Percentiles rank a stretch among this genome's conserved stretches.
Evolutionary conservation across 768 basidiomycete genomes (phyloP).

Genomic region (Wakefieldia striispora): DNA sequence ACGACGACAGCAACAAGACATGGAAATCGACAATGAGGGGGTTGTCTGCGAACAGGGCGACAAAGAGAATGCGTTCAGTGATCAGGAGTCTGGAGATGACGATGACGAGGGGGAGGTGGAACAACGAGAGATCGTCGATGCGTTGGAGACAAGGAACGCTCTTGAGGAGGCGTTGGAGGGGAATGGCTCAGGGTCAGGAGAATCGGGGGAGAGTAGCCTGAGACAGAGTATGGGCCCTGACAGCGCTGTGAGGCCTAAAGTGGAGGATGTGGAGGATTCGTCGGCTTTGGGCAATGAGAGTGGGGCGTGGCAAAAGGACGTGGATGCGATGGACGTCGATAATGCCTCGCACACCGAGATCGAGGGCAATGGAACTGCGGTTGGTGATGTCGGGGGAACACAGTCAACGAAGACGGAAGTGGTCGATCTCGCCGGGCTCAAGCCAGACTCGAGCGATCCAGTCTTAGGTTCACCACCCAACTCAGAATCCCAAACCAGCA

Average conservation of each 20-base stretch:
- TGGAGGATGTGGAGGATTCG: conserved; percentile 58
- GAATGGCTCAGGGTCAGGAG: conserved; percentile 27
- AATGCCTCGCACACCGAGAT: conserved; percentile 18
- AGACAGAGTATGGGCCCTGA: conserved; percentile 29
- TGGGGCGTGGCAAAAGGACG: conserved; percentile 17
- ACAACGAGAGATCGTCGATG: conserved; percentile 53
- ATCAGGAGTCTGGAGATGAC: conserved; percentile 50
- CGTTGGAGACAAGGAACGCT: conserved; percentile 49
- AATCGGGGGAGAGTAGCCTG: conserved; percentile 36
- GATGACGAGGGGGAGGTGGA: conserved; percentile 61
- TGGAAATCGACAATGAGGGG: conserved; percentile 31
- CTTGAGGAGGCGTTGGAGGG: conserved; percentile 60
- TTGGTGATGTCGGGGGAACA: conserved; percentile 9
- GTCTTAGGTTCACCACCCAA: conserved; percentile 42
- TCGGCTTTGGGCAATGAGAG: conserved; percentile 35
- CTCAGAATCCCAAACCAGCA: conserved; percentile 34
- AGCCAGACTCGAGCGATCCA: conserved; percentile 56
- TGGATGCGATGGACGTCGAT: conserved; percentile 37
- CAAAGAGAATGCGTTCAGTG: conserved; percentile 25
- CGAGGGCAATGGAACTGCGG: conserved; percentile 22
- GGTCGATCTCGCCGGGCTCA: conserved; percentile 40
- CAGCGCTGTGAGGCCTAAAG: conserved; percentile 41
- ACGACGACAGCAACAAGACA: conserved; percentile 29
- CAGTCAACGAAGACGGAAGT: conserved; percentile 28
- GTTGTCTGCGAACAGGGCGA: conserved; percentile 18